These are phyloP conservation scores for Didymella exigua DNA, from an alignment of 2,329 filamentous ascomycete genomes.

Conservation along the genomic window DNA sequence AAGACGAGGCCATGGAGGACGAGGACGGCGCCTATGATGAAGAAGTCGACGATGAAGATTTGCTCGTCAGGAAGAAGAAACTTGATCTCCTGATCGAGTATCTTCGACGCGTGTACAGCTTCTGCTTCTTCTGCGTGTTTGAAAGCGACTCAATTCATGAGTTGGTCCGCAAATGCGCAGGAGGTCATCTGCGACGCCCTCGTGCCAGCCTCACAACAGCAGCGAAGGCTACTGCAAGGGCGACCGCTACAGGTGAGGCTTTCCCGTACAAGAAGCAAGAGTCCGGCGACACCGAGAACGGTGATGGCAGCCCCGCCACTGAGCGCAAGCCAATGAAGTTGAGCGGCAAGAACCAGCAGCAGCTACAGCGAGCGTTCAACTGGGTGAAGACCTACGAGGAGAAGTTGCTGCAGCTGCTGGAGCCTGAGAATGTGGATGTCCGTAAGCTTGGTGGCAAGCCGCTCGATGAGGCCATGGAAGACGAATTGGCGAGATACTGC, in stretches of 20 bases:
- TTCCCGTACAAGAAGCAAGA: constrained; percentile 84
- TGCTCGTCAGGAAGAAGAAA: constrained; percentile 93
- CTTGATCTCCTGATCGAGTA: constrained; percentile 96
- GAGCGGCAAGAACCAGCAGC: constrained; percentile 81
- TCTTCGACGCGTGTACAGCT: constrained; percentile 93
- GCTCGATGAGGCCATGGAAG: constrained; percentile 82
- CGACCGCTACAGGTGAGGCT: constrained; percentile 79
- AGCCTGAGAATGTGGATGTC: constrained; percentile 85
- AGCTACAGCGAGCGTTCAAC: constrained; percentile 92
- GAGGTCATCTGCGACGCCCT: constrained; percentile 93
- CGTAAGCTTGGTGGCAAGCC: constrained; percentile 89
- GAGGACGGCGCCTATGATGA: constrained; percentile 71
- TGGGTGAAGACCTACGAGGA: constrained; percentile 99
- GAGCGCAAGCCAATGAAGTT: constrained; percentile 71
- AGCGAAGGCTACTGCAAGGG: constrained; percentile 82
- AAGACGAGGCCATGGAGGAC: constrained; percentile 65
- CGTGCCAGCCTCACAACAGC: constrained; percentile 81
- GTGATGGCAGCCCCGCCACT: constrained; percentile 69
- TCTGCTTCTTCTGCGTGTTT: constrained; percentile 99
- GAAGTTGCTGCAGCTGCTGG: constrained; percentile 89
- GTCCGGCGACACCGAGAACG: constrained; percentile 68
- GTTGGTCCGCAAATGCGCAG: constrained; percentile 91
- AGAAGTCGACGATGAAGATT: constrained; percentile 86
- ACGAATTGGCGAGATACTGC: constrained; percentile 84
- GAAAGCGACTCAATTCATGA: constrained; percentile 98